phyloP scores from a whole-genome alignment of 2,329 filamentous ascomycete species.

The Lecanosticta acicola region DNA sequence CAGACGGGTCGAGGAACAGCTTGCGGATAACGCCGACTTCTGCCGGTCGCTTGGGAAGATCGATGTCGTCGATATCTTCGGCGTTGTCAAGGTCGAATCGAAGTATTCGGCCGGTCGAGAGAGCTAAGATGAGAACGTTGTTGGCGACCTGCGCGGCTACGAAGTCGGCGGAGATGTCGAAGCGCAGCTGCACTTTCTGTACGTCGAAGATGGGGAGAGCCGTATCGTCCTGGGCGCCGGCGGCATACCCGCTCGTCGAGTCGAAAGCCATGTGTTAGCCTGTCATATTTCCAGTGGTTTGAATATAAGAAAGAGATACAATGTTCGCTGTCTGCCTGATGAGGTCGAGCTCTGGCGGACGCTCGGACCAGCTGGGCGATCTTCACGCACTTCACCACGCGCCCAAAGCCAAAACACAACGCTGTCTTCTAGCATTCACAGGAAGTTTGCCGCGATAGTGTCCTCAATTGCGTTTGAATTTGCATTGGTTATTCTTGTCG shows the following conservation, averaged over 20 bases:
- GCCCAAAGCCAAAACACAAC: too few relatives aligned
- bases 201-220: constrained; percentile 88
- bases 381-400: too few relatives aligned
- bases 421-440: too few relatives aligned
- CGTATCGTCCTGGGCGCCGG: constrained; percentile 39
- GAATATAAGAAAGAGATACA: background rate
- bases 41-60: constrained; percentile 85
- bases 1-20: constrained; percentile 96
- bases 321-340: background rate
- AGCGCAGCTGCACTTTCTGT: constrained; percentile 86
- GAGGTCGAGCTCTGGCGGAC: constrained; percentile 5
- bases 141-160: constrained; percentile 95
- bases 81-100: constrained; percentile 91
- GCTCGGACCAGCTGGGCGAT: background rate
- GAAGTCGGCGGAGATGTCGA: constrained; percentile 90
- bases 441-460: too few relatives aligned
- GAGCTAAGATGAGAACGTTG: constrained; percentile 86
- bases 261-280: constrained; percentile 23
- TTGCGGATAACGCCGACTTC: constrained; percentile 88
- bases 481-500: too few relatives aligned
- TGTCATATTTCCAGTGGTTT: constrained; percentile 3
- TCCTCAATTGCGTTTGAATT: too few relatives aligned
- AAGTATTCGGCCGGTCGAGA: constrained; percentile 86
- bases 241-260: constrained; percentile 25
- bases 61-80: constrained; percentile 96